Evolutionary conservation across 2,329 filamentous ascomycete species (phyloP), one percentile per base, ranked within the genome.

Genomic region (Microsporum ferrugineum): DNA sequence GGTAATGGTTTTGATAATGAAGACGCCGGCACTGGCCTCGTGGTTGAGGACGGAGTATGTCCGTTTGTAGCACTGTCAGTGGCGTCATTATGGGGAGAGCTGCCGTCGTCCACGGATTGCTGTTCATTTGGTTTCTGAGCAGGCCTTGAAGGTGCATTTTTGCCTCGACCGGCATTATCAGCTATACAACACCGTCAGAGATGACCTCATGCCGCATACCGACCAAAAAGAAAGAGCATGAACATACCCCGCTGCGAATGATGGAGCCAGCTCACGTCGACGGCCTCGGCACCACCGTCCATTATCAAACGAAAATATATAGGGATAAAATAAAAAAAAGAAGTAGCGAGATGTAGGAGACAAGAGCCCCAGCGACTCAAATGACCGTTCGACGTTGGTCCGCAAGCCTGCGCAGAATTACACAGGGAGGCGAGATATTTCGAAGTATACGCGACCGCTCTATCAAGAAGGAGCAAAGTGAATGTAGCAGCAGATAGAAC

Each of bases 261-360:
- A 75, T 94, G 88, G 79, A 95, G 88, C 90, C 90, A 95, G 75
- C 88, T 91, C 71, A 95, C 89, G 76, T 95, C 90, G 70, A 95
- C 83, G 66, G 87, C 86, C 73, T 90, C 85, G 66, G 89, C 83
- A 12, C 49, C 49, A 68, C 88, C 86, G 76, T 92, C 89, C 89
- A 92, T 92, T 43, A 36, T 23, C 10, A 34, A 34, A 17, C 31
- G 49, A 36, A 23, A 6, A 6, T 8, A 2, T 2, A 34, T 10
- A 17, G 7, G 5, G 49, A n/a, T 12, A 12, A 12, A 47, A 5
- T 17, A 10, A 43, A 14, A 7, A 14, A 17, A 14, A 43, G 6
- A 43, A 14, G 17, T 23, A 23, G 45, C 31, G 49, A 17, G 23
- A 34, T 5, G n/a, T 27, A 23, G 23, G 14, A 34, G 14, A 10